These are phyloP conservation scores for Escallonia herrerae DNA, from an alignment of 129 eudicot species.

Conservation along the genomic window DNA sequence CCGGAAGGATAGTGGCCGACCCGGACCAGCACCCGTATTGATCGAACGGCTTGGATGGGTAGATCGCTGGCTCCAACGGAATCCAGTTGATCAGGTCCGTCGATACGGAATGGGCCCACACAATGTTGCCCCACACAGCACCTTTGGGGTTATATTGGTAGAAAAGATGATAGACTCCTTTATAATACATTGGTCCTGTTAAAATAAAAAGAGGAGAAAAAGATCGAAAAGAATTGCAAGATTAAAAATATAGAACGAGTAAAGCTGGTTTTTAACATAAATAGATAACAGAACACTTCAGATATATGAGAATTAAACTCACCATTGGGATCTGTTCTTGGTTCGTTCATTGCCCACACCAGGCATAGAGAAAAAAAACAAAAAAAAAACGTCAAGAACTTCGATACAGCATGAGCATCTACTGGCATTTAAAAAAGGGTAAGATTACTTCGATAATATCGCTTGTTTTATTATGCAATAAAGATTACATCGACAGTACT, in stretches of 20 bases:
- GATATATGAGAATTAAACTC: slow-evolving; percentile 8
- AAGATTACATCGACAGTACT: too few species aligned
- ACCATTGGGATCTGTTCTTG: slow-evolving; percentile 72
- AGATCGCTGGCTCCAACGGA: slow-evolving; percentile 43
- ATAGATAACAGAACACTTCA: not conserved
- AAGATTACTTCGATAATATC: too few species aligned
- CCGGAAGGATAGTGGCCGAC: slow-evolving; percentile 65
- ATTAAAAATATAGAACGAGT: not conserved
- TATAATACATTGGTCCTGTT: slow-evolving; percentile 76
- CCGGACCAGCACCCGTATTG: slow-evolving; percentile 79
- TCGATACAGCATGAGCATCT: not conserved
- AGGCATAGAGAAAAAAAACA: slow-evolving; percentile 14
- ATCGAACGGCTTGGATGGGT: slow-evolving; percentile 59
- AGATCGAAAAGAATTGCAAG: not conserved
- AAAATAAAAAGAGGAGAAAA: not conserved
- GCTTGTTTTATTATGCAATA: too few species aligned
- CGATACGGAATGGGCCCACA: slow-evolving; percentile 84
- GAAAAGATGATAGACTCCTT: slow-evolving; percentile 71
- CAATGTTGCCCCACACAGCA: slow-evolving; percentile 69
- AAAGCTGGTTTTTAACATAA: not conserved
- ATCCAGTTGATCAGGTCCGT: slow-evolving; percentile 74
- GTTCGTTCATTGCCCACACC: slow-evolving; percentile 10
- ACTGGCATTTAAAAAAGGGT: too few species aligned
- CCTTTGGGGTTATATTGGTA: slow-evolving; percentile 80
- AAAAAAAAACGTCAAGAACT: not conserved